phyloP scores from a whole-genome alignment of 306 rosid species.

The Adenanthera pavonina region DNA sequence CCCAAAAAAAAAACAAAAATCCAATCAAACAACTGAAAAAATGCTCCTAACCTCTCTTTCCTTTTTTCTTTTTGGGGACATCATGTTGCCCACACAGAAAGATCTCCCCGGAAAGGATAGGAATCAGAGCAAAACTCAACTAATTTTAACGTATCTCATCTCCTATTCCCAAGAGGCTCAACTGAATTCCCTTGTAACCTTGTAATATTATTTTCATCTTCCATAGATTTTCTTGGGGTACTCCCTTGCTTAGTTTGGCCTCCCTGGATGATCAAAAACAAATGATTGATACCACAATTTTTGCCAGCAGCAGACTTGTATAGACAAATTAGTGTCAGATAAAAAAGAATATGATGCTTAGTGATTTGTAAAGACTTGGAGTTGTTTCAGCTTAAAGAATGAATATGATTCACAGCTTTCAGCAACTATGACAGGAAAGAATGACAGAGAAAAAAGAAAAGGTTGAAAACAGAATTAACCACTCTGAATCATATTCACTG shows the following conservation, averaged over 20 bases:
- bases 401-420: neutral
- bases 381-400: conserved; percentile 20
- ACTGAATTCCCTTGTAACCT: conserved; percentile 44
- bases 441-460: neutral
- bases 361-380: neutral
- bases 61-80: neutral
- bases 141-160: conserved; percentile 23
- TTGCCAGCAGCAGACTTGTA: neutral
- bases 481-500: neutral
- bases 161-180: conserved; percentile 40
- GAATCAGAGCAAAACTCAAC: neutral
- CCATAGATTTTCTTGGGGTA: conserved; percentile 57
- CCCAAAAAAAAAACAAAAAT: neutral
- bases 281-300: neutral
- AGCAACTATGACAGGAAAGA: conserved; percentile 13
- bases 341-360: neutral
- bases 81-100: conserved; percentile 19
- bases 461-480: neutral
- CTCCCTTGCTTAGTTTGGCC: conserved; percentile 69
- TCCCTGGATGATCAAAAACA: conserved; percentile 51
- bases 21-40: conserved; percentile 9
- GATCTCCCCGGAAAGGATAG: neutral
- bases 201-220: conserved; percentile 45
- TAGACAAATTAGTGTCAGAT: neutral
- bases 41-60: neutral